These are phyloP conservation scores for Hypholoma fasciculare DNA, from an alignment of 768 basidiomycete genomes.

Conservation along the genomic window DNA sequence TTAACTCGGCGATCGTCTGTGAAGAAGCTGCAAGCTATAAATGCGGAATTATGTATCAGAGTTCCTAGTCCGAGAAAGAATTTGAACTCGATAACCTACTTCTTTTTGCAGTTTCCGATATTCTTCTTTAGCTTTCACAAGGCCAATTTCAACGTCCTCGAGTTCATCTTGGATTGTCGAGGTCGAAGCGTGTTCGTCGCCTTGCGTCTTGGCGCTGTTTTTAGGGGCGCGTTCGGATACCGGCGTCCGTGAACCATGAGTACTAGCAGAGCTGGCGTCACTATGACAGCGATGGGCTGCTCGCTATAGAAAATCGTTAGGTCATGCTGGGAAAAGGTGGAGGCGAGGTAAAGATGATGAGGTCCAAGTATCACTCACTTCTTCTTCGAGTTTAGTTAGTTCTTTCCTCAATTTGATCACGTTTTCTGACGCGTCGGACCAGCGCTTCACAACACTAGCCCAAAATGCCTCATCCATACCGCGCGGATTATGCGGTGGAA, in stretches of 20 bases:
- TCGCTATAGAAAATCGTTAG: not conserved
- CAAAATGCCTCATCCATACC: constrained; percentile 35
- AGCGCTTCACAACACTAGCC: constrained; percentile 33
- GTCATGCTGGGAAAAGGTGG: not conserved
- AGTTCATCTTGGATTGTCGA: constrained; percentile 19
- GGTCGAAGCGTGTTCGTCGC: constrained; percentile 5
- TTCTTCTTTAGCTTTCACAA: constrained; percentile 29
- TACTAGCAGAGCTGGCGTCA: no score
- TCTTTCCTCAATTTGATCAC: constrained; percentile 33
- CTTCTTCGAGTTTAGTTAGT: constrained; percentile 27
- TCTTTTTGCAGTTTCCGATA: constrained; percentile 28
- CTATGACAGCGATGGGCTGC: not conserved
- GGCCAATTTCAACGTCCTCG: constrained; percentile 28
- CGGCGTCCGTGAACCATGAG: no score
- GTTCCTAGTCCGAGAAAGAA: not conserved
- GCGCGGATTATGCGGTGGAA: not conserved
- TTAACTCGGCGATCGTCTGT: constrained; percentile 16
- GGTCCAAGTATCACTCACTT: constrained; percentile 19
- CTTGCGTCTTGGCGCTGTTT: not conserved
- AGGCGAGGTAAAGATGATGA: not conserved
- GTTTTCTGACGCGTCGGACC: constrained; percentile 36
- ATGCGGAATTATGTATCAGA: not conserved
- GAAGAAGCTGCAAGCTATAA: constrained; percentile 17
- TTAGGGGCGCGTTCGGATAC: not conserved
- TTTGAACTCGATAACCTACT: constrained; percentile 13